A percentile compares a stretch with the other conserved stretches of the same genome.
These are phyloP conservation scores for Gossypium anomalum DNA, from an alignment of 345 rosid species.

Conservation along the genomic window DNA sequence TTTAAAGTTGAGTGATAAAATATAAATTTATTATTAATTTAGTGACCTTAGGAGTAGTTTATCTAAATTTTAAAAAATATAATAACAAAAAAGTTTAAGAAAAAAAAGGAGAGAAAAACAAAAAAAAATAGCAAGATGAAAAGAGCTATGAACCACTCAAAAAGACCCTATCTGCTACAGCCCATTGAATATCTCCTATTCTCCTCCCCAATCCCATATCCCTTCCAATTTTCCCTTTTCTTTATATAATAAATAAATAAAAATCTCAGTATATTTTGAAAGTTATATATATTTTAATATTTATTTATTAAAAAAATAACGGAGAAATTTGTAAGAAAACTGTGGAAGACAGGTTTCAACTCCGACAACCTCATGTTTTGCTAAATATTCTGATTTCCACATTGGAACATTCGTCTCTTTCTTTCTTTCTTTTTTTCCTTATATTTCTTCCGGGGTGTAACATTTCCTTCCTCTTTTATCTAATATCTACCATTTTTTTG, in stretches of 20 bases:
- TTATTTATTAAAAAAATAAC: neutral
- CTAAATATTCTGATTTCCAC: neutral
- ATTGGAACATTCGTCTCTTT: neutral
- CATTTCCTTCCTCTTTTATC: neutral
- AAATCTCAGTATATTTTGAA: no score
- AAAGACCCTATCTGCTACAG: neutral
- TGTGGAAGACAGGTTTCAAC: slow-evolving; percentile 3
- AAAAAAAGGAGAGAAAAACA: neutral
- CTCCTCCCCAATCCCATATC: no score
- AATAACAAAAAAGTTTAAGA: no score
- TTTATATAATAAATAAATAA: neutral
- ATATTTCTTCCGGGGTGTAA: neutral
- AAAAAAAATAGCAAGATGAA: neutral
- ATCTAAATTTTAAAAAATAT: no score
- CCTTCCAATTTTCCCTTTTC: neutral
- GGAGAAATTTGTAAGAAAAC: neutral
- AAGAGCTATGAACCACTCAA: neutral
- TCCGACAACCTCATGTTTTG: neutral
- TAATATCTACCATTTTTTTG: neutral
- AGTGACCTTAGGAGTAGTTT: no score
- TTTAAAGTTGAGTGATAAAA: no score
- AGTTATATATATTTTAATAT: no score
- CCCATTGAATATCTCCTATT: neutral
- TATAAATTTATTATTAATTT: no score
- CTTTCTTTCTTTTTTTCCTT: neutral